Percentiles rank a stretch among this genome's conserved stretches.
Conservation (phyloP, 2,329 filamentous ascomycete genomes). For the Alternaria solani region DNA sequence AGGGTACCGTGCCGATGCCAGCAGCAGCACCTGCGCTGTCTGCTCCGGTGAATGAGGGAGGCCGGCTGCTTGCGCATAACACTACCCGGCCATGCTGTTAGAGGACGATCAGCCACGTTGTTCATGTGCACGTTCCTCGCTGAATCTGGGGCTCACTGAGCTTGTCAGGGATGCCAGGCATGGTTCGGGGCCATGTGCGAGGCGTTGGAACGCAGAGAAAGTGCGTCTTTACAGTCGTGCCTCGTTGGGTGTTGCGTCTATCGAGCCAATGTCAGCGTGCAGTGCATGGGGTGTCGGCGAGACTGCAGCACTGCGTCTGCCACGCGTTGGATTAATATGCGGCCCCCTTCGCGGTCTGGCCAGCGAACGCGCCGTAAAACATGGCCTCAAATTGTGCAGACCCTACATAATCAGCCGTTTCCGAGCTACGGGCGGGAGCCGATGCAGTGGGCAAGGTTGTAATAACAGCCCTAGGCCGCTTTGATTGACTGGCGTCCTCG, state of each 20-base stretch:
- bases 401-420: conserved; percentile 25
- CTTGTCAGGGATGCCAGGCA: conserved; percentile 7
- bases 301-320: conserved; percentile 24
- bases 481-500: conserved; percentile 22
- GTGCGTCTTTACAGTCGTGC: background rate
- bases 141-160: conserved; percentile 3
- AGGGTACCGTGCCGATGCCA: background rate
- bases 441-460: conserved; percentile 24
- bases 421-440: conserved; percentile 25
- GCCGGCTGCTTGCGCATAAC: conserved; percentile 1
- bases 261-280: conserved; percentile 2
- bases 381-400: conserved; percentile 30
- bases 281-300: conserved; percentile 1
- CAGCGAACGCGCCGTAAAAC: conserved; percentile 22
- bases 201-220: conserved; percentile 1
- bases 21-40: background rate
- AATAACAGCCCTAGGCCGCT: conserved; percentile 29
- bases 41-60: background rate
- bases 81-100: background rate
- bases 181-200: background rate
- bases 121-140: conserved; percentile 11
- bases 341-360: conserved; percentile 23
- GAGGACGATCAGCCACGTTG: conserved; percentile 16
- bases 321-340: conserved; percentile 24
- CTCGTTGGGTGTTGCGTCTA: background rate